These are phyloP conservation scores for Plasmodium berghei DNA, from an alignment of 169 alveolate genomes.

Conservation along the genomic window DNA sequence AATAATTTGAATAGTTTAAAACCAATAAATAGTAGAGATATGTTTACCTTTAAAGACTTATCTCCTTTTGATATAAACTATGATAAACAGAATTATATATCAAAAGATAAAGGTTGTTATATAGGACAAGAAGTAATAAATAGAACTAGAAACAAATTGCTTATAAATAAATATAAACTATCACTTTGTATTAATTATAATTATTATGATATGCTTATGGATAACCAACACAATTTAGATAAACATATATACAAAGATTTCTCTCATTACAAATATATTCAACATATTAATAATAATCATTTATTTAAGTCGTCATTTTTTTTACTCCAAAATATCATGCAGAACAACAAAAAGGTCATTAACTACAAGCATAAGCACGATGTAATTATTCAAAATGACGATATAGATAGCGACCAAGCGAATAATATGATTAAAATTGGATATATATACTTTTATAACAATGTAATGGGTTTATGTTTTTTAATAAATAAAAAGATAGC, in stretches of 20 bases:
- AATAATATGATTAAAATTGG: constrained; percentile 17
- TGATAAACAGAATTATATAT: constrained; percentile 76
- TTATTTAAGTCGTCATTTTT: constrained; percentile 43
- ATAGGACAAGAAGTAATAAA: constrained; percentile 86
- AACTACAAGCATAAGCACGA: constrained; percentile 21
- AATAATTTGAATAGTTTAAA: not conserved
- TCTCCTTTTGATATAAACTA: constrained; percentile 82
- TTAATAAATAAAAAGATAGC: constrained; percentile 31
- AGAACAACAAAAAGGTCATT: constrained; percentile 2
- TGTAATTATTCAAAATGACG: constrained; percentile 21
- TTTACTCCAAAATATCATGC: constrained; percentile 38
- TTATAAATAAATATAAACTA: constrained; percentile 79
- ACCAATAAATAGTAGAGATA: constrained; percentile 20
- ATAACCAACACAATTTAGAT: not conserved
- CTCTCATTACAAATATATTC: constrained; percentile 25
- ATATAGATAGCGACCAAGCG: not conserved
- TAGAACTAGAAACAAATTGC: constrained; percentile 77
- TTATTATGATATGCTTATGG: constrained; percentile 37
- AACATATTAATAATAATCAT: constrained; percentile 29
- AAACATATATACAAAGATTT: constrained; percentile 12
- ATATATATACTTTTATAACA: constrained; percentile 51
- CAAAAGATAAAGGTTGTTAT: constrained; percentile 84
- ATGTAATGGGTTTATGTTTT: constrained; percentile 65
- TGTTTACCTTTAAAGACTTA: constrained; percentile 36
- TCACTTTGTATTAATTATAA: constrained; percentile 65